Evolutionary conservation across 2,329 filamentous ascomycete species (phyloP).

Genomic region (Penicillium sp.): DNA sequence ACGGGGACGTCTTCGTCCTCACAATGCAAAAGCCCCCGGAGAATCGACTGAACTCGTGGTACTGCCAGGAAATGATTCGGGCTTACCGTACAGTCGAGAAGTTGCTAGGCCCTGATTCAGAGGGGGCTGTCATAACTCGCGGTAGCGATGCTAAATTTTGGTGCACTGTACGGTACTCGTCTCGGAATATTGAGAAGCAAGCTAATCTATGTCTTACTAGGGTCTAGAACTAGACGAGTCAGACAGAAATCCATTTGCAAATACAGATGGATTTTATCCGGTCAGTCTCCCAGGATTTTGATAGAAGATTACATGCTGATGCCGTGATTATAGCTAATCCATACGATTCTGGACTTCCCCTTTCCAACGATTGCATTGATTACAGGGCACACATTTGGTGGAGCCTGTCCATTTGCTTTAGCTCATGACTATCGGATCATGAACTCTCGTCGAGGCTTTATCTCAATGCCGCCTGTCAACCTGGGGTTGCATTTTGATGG

Average conservation of each 20-base stretch:
- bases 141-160: slow-evolving; percentile 54
- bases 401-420: slow-evolving; percentile 53
- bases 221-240: slow-evolving; percentile 54
- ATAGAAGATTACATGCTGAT: not conserved
- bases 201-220: slow-evolving; percentile 4
- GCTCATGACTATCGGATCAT: slow-evolving; percentile 55
- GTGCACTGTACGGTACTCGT: slow-evolving; percentile 45
- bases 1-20: slow-evolving; percentile 55
- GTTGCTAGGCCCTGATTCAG: slow-evolving; percentile 51
- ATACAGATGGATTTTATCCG: slow-evolving; percentile 62
- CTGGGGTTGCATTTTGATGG: slow-evolving; percentile 61
- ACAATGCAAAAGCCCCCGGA: slow-evolving; percentile 60
- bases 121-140: slow-evolving; percentile 58
- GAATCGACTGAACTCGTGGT: slow-evolving; percentile 56
- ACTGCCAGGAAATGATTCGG: slow-evolving; percentile 58
- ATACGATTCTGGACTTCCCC: slow-evolving; percentile 55
- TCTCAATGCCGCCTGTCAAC: slow-evolving; percentile 59
- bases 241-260: slow-evolving; percentile 58
- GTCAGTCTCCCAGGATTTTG: slow-evolving; percentile 46
- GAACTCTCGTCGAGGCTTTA: slow-evolving; percentile 52
- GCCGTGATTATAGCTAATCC: slow-evolving; percentile 38
- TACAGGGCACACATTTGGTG: slow-evolving; percentile 56
- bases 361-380: slow-evolving; percentile 54
- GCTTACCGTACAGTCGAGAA: slow-evolving; percentile 54
- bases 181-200: not conserved